phyloP scores from a whole-genome alignment of 2,329 filamentous ascomycete species.

The Epichloe gansuensis region DNA sequence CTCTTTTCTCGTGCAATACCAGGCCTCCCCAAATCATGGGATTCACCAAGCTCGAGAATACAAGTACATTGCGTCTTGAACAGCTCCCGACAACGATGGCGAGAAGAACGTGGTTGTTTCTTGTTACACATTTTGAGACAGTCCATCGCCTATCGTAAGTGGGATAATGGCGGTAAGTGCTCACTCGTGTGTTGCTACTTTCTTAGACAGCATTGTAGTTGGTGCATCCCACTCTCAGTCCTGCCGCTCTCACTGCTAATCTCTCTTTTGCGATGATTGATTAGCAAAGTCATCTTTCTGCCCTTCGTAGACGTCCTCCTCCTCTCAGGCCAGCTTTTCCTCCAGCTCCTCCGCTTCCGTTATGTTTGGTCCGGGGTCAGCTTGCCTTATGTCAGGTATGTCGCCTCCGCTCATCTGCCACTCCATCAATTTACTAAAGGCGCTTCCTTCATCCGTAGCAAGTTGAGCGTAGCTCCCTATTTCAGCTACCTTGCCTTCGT shows the following conservation, averaged over 20 bases:
- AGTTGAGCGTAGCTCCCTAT: conserved; percentile 74
- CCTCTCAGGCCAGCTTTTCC: conserved; percentile 26
- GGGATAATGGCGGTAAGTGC: too few species aligned
- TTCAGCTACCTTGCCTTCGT: conserved; percentile 81
- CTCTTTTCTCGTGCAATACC: too few species aligned
- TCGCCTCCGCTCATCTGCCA: conserved; percentile 94
- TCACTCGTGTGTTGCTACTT: too few species aligned
- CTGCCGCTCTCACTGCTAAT: background rate
- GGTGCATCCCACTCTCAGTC: background rate
- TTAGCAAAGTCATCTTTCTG: background rate
- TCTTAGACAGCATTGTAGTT: too few species aligned
- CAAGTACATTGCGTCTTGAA: too few species aligned
- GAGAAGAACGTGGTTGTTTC: too few species aligned
- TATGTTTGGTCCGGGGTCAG: conserved; percentile 27
- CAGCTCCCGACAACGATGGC: too few species aligned
- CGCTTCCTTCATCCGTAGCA: conserved; percentile 59
- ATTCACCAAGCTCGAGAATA: too few species aligned
- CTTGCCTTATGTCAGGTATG: conserved; percentile 27
- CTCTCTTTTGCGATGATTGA: background rate
- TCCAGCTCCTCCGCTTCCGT: conserved; percentile 42
- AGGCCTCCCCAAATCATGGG: too few species aligned
- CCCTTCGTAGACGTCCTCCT: conserved; percentile 4
- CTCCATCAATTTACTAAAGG: conserved; percentile 94
- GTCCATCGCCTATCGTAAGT: too few species aligned
- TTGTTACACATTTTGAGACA: too few species aligned